Evolutionary conservation across 2,329 filamentous ascomycete genomes (phyloP), one percentile per base, ranked within the genome.

Genomic region (Diaporthe vaccinii): DNA sequence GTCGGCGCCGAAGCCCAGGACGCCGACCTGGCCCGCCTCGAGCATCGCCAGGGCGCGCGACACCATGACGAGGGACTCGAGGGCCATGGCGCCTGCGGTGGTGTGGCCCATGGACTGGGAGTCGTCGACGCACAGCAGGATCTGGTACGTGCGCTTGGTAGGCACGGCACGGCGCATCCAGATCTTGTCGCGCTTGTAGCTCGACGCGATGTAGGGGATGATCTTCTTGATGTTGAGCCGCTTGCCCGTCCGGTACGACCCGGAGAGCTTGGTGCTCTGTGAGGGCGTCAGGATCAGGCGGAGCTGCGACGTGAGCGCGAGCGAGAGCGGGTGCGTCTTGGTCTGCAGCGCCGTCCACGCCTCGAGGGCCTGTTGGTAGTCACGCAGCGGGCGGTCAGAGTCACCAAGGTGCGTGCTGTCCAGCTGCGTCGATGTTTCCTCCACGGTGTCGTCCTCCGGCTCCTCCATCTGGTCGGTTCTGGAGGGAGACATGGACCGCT

Each of bases 131-230:
- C 97, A 97, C 68, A 99, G 93, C 87, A 99, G 92, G 84, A 99
- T 97, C 84, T 99, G 97, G 85, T 99, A 99, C 74, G 93, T 93
- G 55, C 97, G 93, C 85, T 98, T 98, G 51, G 93, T 96, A 1
- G 97, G 97, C 68, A 98, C 92, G 46, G 92, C 93, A 74, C 97
- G 92, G 20, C 97, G 94, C 93, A 99, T 98, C 97, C 97, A 99
- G 85, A 99, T 99, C 89, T 99, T 99, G 90, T 99, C 97, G 76
- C 97, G 94, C 88, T 98, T 98, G 89, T 98, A 99, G 82, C 94
- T 93, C 0, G 96, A 98, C 1, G 97, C 97, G 79, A 99, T 98
- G 86, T 99, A 99, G 0, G 97, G 97, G 80, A 99, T 99, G 85
- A 99, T 99, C 79, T 96, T 95, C 85, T 98, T 98, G 87, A 99